Evolutionary conservation across 2,329 filamentous ascomycete species (phyloP).

Genomic region (Chaetothyriales sp.): DNA sequence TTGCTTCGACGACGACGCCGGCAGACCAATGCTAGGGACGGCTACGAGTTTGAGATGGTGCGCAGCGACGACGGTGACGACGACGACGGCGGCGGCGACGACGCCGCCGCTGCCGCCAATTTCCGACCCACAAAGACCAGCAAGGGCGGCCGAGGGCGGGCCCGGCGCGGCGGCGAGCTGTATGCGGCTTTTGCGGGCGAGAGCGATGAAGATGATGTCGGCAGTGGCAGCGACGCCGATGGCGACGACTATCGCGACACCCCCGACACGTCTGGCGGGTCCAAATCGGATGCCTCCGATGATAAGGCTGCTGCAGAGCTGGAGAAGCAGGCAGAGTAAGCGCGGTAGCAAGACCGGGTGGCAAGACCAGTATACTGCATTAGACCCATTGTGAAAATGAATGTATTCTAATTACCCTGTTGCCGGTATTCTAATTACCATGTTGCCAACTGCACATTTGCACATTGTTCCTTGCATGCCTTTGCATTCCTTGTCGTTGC

Average conservation of each 20-base stretch:
- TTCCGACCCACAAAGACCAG: constrained; percentile 11
- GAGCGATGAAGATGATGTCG: constrained; percentile 49
- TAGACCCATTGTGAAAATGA: neutral
- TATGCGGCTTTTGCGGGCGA: constrained; percentile 97
- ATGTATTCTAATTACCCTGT: neutral
- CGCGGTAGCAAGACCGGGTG: neutral
- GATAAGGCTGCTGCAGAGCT: neutral
- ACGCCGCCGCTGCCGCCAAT: too few relatives aligned
- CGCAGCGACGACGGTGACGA: constrained; percentile 62
- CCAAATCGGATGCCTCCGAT: neutral
- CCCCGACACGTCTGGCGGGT: neutral
- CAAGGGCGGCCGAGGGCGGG: constrained; percentile 35
- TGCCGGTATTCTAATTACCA: too few relatives aligned
- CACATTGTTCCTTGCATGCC: too few relatives aligned
- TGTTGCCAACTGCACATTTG: too few relatives aligned
- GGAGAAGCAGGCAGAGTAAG: neutral
- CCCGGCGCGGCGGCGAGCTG: constrained; percentile 64
- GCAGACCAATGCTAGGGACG: constrained; percentile 60
- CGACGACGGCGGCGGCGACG: neutral
- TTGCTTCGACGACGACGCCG: constrained; percentile 65
- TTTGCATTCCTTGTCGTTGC: too few relatives aligned
- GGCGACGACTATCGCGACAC: constrained; percentile 23
- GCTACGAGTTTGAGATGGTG: constrained; percentile 89
- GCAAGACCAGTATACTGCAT: neutral
- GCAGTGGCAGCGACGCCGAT: constrained; percentile 22